Evolutionary conservation across 148 eudicot genomes (phyloP).

Genomic region (Simmondsia chinensis): DNA sequence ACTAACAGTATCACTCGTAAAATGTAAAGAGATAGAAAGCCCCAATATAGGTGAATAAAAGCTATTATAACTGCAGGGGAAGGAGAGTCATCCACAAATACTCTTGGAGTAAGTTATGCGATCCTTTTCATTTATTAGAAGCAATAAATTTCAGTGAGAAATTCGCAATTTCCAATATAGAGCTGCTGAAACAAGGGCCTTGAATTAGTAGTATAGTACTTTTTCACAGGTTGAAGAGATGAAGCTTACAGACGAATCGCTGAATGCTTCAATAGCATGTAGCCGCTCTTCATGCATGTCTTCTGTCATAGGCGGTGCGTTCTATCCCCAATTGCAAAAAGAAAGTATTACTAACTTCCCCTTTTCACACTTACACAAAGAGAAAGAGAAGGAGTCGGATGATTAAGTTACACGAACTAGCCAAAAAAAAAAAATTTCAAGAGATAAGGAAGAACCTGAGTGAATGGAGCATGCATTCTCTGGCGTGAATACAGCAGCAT

Average conservation of each 20-base stretch:
- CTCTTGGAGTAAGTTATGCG: no score
- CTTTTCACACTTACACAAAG: background rate
- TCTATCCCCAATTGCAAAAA: slow-evolving; percentile 30
- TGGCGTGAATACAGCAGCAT: slow-evolving; percentile 64
- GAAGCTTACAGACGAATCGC: slow-evolving; percentile 59
- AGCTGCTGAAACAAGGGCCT: slow-evolving; percentile 5
- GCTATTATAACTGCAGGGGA: no score
- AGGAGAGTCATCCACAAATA: no score
- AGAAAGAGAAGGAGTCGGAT: no score
- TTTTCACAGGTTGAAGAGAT: slow-evolving; percentile 6
- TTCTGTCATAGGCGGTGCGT: slow-evolving; percentile 95
- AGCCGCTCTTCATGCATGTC: slow-evolving; percentile 98
- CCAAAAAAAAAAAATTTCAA: no score
- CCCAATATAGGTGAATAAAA: no score
- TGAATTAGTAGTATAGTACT: background rate
- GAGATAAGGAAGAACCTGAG: slow-evolving; percentile 47
- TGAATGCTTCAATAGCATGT: slow-evolving; percentile 67
- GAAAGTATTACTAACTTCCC: background rate
- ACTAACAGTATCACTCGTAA: no score
- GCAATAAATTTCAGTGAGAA: no score
- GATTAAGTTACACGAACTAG: no score
- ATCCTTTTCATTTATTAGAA: no score
- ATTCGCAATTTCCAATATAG: no score
- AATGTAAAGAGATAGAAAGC: no score
- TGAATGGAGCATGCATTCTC: slow-evolving; percentile 79